phyloP scores from a whole-genome alignment of 371 early-diverging fungal species.

The Syncephalis plumigaleata region DNA sequence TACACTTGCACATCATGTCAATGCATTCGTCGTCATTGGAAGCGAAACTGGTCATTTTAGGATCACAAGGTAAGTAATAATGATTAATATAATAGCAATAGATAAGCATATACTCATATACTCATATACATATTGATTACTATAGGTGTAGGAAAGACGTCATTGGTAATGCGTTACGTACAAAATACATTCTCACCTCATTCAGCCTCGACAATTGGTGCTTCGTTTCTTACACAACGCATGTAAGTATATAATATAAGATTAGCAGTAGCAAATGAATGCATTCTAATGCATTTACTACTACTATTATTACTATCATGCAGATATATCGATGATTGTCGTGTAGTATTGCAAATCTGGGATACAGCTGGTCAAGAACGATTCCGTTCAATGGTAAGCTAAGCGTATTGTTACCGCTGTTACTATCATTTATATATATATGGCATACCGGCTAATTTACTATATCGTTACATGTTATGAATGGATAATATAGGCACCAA shows the following conservation, averaged over 20 bases:
- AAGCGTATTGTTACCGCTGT: not conserved
- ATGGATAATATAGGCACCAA: conserved; percentile 24
- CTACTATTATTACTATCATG: not conserved
- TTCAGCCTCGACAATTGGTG: conserved; percentile 66
- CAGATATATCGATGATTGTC: conserved; percentile 45
- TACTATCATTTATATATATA: too few species aligned
- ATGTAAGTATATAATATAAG: conserved; percentile 20
- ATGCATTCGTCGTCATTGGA: conserved; percentile 33
- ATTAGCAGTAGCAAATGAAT: not conserved
- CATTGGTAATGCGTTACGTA: conserved; percentile 63
- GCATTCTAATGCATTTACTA: too few species aligned
- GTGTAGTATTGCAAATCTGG: conserved; percentile 49
- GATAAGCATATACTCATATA: not conserved
- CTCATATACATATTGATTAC: not conserved
- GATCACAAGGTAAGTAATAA: conserved; percentile 35
- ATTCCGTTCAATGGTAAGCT: conserved; percentile 31
- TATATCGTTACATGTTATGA: too few species aligned
- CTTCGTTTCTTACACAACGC: conserved; percentile 63
- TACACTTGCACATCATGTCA: not conserved
- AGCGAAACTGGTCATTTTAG: conserved; percentile 59
- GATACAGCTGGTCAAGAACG: conserved; percentile 56
- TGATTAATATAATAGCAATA: too few species aligned
- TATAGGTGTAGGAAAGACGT: conserved; percentile 66
- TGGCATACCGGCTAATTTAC: too few species aligned
- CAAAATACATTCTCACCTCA: conserved; percentile 59